phyloP scores from a whole-genome alignment of 768 basidiomycete genomes.

The Boletus huronensis region DNA sequence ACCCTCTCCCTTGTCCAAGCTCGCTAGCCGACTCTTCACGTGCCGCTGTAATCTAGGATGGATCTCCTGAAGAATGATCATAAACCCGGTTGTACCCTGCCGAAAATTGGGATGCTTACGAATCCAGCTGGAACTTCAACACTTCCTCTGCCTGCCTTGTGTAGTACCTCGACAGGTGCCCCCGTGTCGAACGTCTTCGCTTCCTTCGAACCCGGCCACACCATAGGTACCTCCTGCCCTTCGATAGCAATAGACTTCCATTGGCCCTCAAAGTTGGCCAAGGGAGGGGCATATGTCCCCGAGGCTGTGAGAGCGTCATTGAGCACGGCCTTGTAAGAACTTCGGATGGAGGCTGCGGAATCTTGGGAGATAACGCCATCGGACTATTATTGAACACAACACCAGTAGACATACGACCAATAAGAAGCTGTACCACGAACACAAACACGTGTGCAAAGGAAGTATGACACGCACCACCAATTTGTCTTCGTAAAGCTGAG shows the following conservation, averaged over 20 bases:
- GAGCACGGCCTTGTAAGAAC: slow-evolving; percentile 57
- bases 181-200: slow-evolving; percentile 70
- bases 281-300: slow-evolving; percentile 44
- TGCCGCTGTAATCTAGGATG: slow-evolving; percentile 78
- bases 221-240: slow-evolving; percentile 25
- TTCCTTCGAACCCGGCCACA: slow-evolving; percentile 56
- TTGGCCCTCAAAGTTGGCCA: slow-evolving; percentile 58
- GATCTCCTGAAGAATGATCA: slow-evolving; percentile 50
- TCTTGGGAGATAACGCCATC: slow-evolving; percentile 44
- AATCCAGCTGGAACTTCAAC: slow-evolving; percentile 58
- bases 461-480: slow-evolving; percentile 51
- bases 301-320: slow-evolving; percentile 55
- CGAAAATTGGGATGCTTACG: slow-evolving; percentile 41
- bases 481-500: slow-evolving; percentile 76
- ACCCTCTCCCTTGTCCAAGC: slow-evolving; percentile 63
- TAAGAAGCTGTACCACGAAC: background rate
- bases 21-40: slow-evolving; percentile 70
- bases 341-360: slow-evolving; percentile 49
- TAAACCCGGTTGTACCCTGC: background rate
- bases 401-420: background rate
- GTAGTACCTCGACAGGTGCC: slow-evolving; percentile 48
- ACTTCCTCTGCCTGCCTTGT: slow-evolving; percentile 62
- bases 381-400: slow-evolving; percentile 10
- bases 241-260: slow-evolving; percentile 45
- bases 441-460: background rate